A percentile compares a stretch with the other conserved stretches of the same genome.
phyloP scores from a whole-genome alignment of 495 filamentous ascomycete species.

The Penicillium waksmanii region DNA sequence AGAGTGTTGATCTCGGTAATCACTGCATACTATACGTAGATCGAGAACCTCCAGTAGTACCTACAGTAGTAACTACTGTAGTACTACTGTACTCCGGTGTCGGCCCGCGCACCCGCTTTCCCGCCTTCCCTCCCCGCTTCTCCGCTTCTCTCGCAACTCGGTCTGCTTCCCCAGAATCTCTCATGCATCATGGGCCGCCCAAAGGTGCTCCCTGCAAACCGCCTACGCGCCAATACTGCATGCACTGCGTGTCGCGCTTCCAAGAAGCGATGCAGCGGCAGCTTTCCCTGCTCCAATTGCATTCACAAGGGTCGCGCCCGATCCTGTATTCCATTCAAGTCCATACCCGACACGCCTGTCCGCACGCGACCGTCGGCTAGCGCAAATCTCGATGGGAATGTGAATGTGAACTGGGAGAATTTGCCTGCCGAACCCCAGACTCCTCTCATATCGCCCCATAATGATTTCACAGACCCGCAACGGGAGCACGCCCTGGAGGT shows the following conservation, averaged over 20 bases:
- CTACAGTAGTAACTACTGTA: neutral
- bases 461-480: conserved; percentile 9
- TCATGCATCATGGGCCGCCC: conserved; percentile 40
- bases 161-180: neutral
- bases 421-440: neutral
- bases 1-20: too few relatives aligned
- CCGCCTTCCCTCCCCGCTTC: neutral
- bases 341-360: conserved; percentile 13
- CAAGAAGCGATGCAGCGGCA: conserved; percentile 47
- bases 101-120: neutral
- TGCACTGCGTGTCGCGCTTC: conserved; percentile 42
- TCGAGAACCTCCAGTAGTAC: too few relatives aligned
- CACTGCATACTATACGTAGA: too few relatives aligned
- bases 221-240: conserved; percentile 39
- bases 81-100: neutral
- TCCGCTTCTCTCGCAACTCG: neutral
- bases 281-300: conserved; percentile 45
- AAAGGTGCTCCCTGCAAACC: conserved; percentile 42
- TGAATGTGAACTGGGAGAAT: neutral
- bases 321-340: conserved; percentile 37
- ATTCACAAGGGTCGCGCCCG: conserved; percentile 35
- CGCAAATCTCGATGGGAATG: neutral
- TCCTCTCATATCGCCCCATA: conserved; percentile 6
- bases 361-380: conserved; percentile 13
- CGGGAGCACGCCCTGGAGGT: conserved; percentile 9